Base-by-base conservation (phyloP, 169 alveolate species). In the Plasmodium vinckei region DNA sequence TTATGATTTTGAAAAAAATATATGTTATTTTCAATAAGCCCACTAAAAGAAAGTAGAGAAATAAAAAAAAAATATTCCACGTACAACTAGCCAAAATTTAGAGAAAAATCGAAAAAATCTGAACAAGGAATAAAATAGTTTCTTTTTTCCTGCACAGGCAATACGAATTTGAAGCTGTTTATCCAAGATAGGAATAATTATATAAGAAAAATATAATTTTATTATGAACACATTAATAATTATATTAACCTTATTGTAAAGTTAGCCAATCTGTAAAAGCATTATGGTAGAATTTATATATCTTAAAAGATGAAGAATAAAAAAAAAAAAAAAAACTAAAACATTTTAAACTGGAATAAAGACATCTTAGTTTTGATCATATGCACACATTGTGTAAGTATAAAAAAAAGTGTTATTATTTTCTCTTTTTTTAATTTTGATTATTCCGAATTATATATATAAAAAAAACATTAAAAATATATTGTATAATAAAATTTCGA, bases 391-490 rank as follows among this genome's bases (percentile, higher is more conserved):
- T 33, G 53, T 71, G 54, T 51, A 86, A 49, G 9, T 63, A 5
- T 7, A 49, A 33, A 57, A 9, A 33, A 33, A 17, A 25, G 2
- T 25, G 17, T 57, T 33, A 27, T 47, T 13, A 51, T 42, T 56
- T 73, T 23, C 39, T 25, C 19, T 59, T 51, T 25, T 75, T 63
- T 63, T 13, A 47, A 51, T 51, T 63, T 72, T 39, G 15, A 69
- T 9, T 51, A 61, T 60, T 57, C 87, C 79, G 61, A 53, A 87
- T 72, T 72, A 72, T 33, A 33, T 33, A 33, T 33, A 33, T 67
- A 73, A 53, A 69, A 68, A 15, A 61, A 27, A 56, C 61, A 82
- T 72, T 73, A 71, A 87, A 82, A 70, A 82, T 46, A 71, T 63
- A n/a, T 39, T 54, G 69, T 42, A 77, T 51, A 56, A 77, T 64